Evolutionary conservation across 306 rosid species (phyloP).

Genomic region (Potentilla sterilis): DNA sequence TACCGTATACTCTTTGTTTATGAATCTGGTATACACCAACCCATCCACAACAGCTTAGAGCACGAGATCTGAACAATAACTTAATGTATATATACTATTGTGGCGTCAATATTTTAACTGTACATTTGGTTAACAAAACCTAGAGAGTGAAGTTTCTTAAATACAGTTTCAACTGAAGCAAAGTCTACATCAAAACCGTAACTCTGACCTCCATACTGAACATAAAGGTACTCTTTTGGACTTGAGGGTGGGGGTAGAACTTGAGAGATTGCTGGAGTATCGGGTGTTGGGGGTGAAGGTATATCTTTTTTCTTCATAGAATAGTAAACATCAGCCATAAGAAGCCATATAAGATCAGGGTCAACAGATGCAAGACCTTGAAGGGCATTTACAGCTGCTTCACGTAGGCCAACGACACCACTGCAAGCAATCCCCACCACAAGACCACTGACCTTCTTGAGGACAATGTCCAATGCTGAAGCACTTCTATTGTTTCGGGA

Average conservation of each 20-base stretch:
- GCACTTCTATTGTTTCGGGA: conserved; percentile 57
- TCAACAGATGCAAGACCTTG: conserved; percentile 75
- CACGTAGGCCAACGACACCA: conserved; percentile 66
- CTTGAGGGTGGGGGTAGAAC: conserved; percentile 61
- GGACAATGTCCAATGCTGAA: conserved; percentile 64
- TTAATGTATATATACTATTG: neutral
- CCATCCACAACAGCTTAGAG: neutral
- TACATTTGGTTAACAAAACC: conserved; percentile 40
- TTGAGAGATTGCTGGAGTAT: conserved; percentile 49
- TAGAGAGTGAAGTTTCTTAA: conserved; percentile 46
- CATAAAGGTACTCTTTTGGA: conserved; percentile 55
- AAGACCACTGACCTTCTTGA: conserved; percentile 72
- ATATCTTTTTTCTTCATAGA: conserved; percentile 41
- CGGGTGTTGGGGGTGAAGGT: conserved; percentile 48
- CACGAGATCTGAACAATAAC: neutral
- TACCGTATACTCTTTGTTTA: too few species aligned
- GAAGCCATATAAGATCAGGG: conserved; percentile 96
- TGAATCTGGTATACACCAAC: neutral
- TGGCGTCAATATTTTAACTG: neutral
- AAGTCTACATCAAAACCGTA: conserved; percentile 73
- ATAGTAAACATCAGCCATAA: conserved; percentile 78
- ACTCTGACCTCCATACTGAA: conserved; percentile 77
- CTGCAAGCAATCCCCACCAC: conserved; percentile 86
- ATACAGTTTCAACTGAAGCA: conserved; percentile 56
- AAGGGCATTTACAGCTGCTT: conserved; percentile 75